phyloP scores from a whole-genome alignment of 1,139 yeast species.

The Chernovozyma sophiae-reginae region DNA sequence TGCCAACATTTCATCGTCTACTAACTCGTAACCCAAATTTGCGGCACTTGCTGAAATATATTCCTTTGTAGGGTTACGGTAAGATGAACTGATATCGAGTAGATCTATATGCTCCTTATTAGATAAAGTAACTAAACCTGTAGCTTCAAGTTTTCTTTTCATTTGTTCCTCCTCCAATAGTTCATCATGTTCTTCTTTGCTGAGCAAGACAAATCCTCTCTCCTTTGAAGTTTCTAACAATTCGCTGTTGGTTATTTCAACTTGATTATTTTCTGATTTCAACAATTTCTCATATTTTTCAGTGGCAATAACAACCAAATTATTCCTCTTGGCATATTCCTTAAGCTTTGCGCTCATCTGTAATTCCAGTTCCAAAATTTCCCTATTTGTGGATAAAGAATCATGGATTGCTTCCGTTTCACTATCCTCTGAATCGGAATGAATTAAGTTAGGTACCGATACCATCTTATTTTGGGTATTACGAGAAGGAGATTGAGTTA shows the following conservation, averaged over 20 bases:
- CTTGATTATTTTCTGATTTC: conserved; percentile 16
- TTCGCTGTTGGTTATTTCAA: conserved; percentile 16
- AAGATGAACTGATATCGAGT: conserved; percentile 4
- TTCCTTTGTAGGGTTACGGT: conserved; percentile 15
- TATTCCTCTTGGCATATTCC: conserved; percentile 46
- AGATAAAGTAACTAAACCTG: conserved; percentile 35
- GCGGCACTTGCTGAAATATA: conserved; percentile 10
- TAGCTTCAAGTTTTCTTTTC: conserved; percentile 25
- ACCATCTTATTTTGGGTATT: conserved; percentile 1
- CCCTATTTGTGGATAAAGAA: conserved; percentile 9
- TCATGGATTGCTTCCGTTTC: conserved; percentile 6
- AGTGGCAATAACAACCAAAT: conserved; percentile 45
- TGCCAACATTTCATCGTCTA: conserved; percentile 16
- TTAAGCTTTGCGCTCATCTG: conserved; percentile 29
- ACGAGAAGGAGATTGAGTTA: background rate
- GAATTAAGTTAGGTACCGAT: conserved; percentile 24
- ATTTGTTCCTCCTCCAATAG: conserved; percentile 32
- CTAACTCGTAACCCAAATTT: conserved; percentile 15
- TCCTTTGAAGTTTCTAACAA: conserved; percentile 19
- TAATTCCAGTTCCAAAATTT: background rate
- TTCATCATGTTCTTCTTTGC: conserved; percentile 22
- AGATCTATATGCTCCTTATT: conserved; percentile 7
- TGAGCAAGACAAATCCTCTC: conserved; percentile 27
- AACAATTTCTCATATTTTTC: conserved; percentile 39
- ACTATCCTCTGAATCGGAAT: conserved; percentile 32